A percentile compares a stretch with the other conserved stretches of the same genome.
Conservation (phyloP, 129 eudicot species). For the Silybum marianum region DNA sequence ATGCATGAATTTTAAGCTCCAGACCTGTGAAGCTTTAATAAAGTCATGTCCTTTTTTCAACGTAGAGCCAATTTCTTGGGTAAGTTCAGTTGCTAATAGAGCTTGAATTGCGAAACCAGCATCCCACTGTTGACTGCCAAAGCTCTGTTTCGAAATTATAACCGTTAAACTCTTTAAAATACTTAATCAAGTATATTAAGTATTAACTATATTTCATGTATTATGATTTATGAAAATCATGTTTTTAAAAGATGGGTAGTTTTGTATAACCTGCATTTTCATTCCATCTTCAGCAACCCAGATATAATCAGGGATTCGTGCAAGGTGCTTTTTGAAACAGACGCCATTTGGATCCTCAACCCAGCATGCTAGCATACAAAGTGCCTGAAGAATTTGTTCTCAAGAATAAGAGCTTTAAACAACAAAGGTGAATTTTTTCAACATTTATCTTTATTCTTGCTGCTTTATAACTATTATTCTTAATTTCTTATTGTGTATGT, state of each 20-base stretch:
- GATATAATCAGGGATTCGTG: constrained; percentile 74
- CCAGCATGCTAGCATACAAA: constrained; percentile 96
- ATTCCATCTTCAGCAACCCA: constrained; percentile 99
- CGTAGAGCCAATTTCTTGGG: constrained; percentile 58
- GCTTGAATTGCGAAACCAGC: constrained; percentile 82
- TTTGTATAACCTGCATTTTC: constrained; percentile 81
- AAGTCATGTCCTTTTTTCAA: constrained; percentile 78
- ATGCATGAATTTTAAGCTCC: not conserved
- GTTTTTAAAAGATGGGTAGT: not conserved
- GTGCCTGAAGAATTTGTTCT: constrained; percentile 33
- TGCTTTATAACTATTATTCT: not conserved
- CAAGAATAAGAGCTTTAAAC: not conserved
- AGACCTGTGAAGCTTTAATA: constrained; percentile 84
- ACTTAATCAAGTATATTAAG: not conserved
- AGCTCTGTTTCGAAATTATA: constrained; percentile 56
- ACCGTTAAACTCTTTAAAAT: not conserved
- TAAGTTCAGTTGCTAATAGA: constrained; percentile 58
- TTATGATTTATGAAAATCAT: not conserved
- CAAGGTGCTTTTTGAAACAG: constrained; percentile 81
- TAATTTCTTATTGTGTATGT: not conserved
- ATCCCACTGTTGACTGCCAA: constrained; percentile 92
- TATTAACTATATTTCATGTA: not conserved
- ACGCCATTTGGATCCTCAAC: constrained; percentile 91
- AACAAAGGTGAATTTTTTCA: constrained; percentile 3
- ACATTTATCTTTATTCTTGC: not conserved